Percentiles rank a stretch among this genome's conserved stretches.
Evolutionary conservation across 306 rosid genomes (phyloP).

Genomic region (Rosa chinensis): DNA sequence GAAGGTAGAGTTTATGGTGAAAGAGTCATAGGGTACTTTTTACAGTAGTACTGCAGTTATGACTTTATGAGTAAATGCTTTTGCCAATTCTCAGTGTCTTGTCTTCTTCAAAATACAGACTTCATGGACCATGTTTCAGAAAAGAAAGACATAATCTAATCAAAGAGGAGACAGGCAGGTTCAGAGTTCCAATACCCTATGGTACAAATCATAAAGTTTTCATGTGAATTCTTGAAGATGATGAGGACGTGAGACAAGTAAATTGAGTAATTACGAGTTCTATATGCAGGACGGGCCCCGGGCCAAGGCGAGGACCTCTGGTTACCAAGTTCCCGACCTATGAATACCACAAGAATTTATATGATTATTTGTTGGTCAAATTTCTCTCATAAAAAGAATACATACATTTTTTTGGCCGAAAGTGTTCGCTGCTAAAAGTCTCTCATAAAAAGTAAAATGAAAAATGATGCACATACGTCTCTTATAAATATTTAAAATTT

Average conservation of each 20-base stretch:
- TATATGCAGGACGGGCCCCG: neutral
- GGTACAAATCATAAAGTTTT: neutral
- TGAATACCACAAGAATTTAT: neutral
- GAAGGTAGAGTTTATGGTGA: neutral
- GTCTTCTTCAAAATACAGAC: neutral
- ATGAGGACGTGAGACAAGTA: neutral
- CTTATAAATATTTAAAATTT: too few relatives aligned
- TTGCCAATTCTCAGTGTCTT: neutral
- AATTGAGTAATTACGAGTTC: neutral
- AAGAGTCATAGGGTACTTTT: neutral
- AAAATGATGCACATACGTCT: too few relatives aligned
- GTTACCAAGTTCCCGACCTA: neutral
- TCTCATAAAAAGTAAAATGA: too few relatives aligned
- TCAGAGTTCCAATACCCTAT: neutral
- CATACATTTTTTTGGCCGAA: too few relatives aligned
- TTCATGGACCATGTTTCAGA: slow-evolving; percentile 5
- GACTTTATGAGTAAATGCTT: neutral
- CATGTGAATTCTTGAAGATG: neutral
- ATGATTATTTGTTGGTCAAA: too few relatives aligned
- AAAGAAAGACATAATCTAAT: neutral
- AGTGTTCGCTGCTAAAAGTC: too few relatives aligned
- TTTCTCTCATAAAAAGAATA: too few relatives aligned
- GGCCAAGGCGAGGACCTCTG: neutral
- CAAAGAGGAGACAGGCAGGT: neutral
- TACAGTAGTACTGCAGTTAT: neutral